Conservation (phyloP, 129 eudicot species). For the Gnaphalium uliginosum region DNA sequence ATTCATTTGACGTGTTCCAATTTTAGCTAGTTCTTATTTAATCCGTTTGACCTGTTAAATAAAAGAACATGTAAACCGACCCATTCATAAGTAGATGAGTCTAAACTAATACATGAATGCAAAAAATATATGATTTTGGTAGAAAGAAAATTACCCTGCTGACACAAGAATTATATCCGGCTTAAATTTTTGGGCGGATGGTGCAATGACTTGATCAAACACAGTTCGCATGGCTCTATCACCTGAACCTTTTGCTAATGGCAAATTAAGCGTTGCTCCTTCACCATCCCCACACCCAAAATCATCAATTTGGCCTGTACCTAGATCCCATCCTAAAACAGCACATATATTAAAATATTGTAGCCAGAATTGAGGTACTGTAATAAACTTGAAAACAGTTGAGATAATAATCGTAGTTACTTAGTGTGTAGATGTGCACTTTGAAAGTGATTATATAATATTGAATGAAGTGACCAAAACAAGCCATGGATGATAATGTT, state of each 20-base stretch:
- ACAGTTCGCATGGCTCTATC: constrained; percentile 81
- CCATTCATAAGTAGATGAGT: neutral
- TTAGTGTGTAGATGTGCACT: neutral
- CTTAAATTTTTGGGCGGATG: constrained; percentile 80
- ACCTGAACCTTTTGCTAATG: constrained; percentile 88
- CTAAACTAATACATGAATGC: neutral
- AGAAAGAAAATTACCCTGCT: constrained; percentile 63
- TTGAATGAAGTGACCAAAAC: neutral
- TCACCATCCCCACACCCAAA: constrained; percentile 68
- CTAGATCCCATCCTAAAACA: constrained; percentile 87
- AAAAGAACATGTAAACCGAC: no score
- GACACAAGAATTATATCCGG: constrained; percentile 95
- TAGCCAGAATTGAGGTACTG: neutral
- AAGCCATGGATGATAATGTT: neutral
- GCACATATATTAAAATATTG: constrained; percentile 1
- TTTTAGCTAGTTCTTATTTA: neutral
- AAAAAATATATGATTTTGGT: constrained; percentile 11
- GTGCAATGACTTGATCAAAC: constrained; percentile 80
- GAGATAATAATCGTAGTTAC: no score
- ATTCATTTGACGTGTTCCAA: neutral
- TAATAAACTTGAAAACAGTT: no score
- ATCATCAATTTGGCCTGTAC: constrained; percentile 81
- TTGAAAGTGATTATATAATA: neutral
- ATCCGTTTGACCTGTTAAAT: neutral
- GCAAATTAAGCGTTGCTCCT: constrained; percentile 87